Percentiles rank a stretch among this genome's conserved stretches.
Evolutionary conservation across 495 filamentous ascomycete genomes (phyloP).

Genomic region (Trichoderma erinaceum): DNA sequence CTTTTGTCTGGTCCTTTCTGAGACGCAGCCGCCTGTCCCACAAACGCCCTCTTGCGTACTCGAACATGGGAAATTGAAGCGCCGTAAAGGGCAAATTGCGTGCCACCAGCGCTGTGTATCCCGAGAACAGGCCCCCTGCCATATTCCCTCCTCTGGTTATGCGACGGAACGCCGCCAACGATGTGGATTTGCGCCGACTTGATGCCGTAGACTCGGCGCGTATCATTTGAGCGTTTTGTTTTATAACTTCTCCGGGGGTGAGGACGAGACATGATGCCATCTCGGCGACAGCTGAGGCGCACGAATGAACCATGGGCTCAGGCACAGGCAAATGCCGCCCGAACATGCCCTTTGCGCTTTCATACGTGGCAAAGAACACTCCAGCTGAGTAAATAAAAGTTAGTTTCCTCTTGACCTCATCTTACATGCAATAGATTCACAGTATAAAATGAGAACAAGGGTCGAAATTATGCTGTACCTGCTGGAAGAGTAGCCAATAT

Average conservation of each 20-base stretch:
- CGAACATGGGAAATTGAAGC: slow-evolving; percentile 83
- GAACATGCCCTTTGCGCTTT: slow-evolving; percentile 58
- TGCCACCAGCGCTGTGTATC: slow-evolving; percentile 71
- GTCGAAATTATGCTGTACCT: slow-evolving; percentile 38
- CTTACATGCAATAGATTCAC: too few species aligned
- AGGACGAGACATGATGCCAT: slow-evolving; percentile 78
- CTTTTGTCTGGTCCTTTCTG: background rate
- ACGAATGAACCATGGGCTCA: slow-evolving; percentile 57
- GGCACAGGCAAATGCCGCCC: slow-evolving; percentile 42
- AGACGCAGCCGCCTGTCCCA: slow-evolving; percentile 28
- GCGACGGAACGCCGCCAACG: slow-evolving; percentile 38
- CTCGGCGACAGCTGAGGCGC: slow-evolving; percentile 69
- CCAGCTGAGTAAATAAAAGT: slow-evolving; percentile 50
- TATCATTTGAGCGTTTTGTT: slow-evolving; percentile 84
- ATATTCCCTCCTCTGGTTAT: slow-evolving; percentile 28
- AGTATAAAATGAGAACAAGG: background rate
- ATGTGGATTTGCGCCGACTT: slow-evolving; percentile 28
- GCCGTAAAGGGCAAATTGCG: slow-evolving; percentile 83
- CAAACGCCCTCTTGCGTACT: slow-evolving; percentile 48
- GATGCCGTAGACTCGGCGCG: slow-evolving; percentile 21
- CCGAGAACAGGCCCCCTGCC: slow-evolving; percentile 52
- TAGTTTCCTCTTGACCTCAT: background rate
- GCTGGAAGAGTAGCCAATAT: slow-evolving; percentile 83
- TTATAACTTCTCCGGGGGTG: slow-evolving; percentile 84
- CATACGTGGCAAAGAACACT: slow-evolving; percentile 87